phyloP scores from a whole-genome alignment of 352 stramenopile genomes.

The Globisporangium takayamanum region DNA sequence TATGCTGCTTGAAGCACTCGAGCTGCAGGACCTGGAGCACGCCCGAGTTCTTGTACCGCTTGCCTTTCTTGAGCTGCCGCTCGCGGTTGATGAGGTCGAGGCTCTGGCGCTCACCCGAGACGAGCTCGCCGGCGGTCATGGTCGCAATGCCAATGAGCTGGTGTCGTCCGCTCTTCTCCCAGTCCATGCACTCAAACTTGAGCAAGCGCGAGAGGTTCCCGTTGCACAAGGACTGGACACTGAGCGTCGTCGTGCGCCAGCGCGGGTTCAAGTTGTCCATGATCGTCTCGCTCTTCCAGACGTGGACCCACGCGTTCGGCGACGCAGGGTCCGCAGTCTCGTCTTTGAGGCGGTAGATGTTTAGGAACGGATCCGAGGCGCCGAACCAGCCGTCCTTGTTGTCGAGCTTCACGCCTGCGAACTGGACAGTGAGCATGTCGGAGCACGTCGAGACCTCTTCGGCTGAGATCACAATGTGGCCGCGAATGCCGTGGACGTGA shows the following conservation, averaged over 20 bases:
- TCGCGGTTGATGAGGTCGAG: conserved; percentile 63
- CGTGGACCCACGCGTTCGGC: conserved; percentile 45
- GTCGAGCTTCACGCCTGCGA: conserved; percentile 57
- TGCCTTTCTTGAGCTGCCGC: conserved; percentile 59
- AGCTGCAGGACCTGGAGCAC: conserved; percentile 47
- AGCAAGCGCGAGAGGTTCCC: conserved; percentile 43
- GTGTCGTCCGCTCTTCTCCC: conserved; percentile 61
- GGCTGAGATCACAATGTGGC: conserved; percentile 58
- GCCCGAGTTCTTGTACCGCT: conserved; percentile 71
- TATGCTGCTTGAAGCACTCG: conserved; percentile 59
- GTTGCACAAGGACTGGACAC: conserved; percentile 66
- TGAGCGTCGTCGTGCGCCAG: conserved; percentile 49
- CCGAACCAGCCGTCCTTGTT: conserved; percentile 80
- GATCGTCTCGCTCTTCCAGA: conserved; percentile 62
- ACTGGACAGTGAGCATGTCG: conserved; percentile 55
- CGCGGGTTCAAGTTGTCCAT: conserved; percentile 65
- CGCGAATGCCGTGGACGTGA: conserved; percentile 39
- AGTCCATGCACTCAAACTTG: conserved; percentile 77
- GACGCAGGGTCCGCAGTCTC: conserved; percentile 27
- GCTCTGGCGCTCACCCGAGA: conserved; percentile 40
- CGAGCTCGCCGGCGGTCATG: conserved; percentile 48
- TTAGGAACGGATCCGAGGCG: conserved; percentile 69
- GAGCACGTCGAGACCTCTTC: conserved; percentile 64
- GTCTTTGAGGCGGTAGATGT: conserved; percentile 61
- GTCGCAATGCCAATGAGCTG: conserved; percentile 59